Conservation (phyloP, 2,329 filamentous ascomycete species). For the Sclerotinia spermophila region DNA sequence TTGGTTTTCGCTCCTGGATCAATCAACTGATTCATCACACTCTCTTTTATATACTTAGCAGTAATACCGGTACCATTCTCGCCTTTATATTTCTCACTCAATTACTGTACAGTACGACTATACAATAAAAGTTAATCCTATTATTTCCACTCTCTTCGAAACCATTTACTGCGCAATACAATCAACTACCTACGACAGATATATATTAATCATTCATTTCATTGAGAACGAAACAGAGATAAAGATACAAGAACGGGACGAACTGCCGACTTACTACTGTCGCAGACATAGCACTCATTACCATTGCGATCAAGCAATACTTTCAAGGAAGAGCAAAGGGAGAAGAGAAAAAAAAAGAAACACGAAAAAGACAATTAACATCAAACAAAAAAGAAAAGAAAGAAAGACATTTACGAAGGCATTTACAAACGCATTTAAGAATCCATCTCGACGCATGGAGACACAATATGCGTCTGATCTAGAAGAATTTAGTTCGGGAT, state of each 20-base stretch:
- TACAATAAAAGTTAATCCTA: conserved; percentile 8
- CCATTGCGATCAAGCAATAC: conserved; percentile 1
- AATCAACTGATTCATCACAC: neutral
- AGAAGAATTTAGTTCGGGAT: conserved; percentile 24
- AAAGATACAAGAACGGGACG: conserved; percentile 7
- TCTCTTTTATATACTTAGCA: conserved; percentile 10
- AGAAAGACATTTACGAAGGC: too few relatives aligned
- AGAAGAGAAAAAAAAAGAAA: neutral
- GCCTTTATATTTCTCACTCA: neutral
- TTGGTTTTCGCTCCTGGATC: neutral
- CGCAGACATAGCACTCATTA: conserved; percentile 1
- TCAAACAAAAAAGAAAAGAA: neutral
- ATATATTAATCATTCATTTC: neutral
- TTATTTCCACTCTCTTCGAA: conserved; percentile 5
- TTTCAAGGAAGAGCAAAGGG: neutral
- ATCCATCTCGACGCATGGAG: conserved; percentile 17
- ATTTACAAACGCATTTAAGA: neutral
- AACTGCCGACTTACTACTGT: conserved; percentile 10
- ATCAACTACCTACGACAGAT: neutral
- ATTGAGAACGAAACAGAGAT: neutral
- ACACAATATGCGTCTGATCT: conserved; percentile 20
- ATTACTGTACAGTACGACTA: conserved; percentile 1
- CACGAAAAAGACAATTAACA: neutral
- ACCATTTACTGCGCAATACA: neutral
- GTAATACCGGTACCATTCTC: neutral